phyloP scores from a whole-genome alignment of 2,329 filamentous ascomycete genomes.

The Waltergamsia citrina region DNA sequence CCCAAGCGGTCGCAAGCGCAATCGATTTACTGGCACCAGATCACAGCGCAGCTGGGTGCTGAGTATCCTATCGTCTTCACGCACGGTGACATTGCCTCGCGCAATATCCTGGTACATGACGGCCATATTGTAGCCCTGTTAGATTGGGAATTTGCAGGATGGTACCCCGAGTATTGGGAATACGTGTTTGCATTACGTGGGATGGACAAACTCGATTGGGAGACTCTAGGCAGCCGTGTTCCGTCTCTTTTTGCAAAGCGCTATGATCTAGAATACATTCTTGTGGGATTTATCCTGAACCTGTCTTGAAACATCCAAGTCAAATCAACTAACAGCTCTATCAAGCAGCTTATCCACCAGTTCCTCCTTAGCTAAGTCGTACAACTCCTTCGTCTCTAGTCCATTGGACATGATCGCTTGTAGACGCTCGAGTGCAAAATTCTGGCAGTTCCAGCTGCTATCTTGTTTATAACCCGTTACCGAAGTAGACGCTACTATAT shows the following conservation, averaged over 20 bases:
- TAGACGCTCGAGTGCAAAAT: too few relatives aligned
- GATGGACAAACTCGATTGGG: neutral
- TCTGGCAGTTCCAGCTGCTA: too few relatives aligned
- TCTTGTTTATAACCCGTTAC: too few relatives aligned
- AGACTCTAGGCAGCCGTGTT: neutral
- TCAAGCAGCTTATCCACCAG: too few relatives aligned
- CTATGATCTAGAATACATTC: neutral
- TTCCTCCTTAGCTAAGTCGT: too few relatives aligned
- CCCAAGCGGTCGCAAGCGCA: constrained; percentile 5
- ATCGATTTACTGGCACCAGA: constrained; percentile 12
- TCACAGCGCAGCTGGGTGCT: constrained; percentile 12
- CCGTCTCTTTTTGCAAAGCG: neutral
- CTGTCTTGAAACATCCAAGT: neutral
- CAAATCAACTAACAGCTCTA: too few relatives aligned
- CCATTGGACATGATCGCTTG: too few relatives aligned
- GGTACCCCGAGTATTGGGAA: constrained; percentile 6
- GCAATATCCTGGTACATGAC: constrained; percentile 31
- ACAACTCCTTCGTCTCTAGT: too few relatives aligned
- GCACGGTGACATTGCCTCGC: constrained; percentile 36
- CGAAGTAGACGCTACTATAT: too few relatives aligned
- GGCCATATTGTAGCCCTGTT: constrained; percentile 10
- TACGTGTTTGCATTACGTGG: constrained; percentile 10
- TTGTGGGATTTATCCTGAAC: neutral
- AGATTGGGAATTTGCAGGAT: constrained; percentile 6
- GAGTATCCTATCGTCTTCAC: constrained; percentile 31